Evolutionary conservation across 768 basidiomycete genomes (phyloP).

Genomic region (Pisolithus albus): DNA sequence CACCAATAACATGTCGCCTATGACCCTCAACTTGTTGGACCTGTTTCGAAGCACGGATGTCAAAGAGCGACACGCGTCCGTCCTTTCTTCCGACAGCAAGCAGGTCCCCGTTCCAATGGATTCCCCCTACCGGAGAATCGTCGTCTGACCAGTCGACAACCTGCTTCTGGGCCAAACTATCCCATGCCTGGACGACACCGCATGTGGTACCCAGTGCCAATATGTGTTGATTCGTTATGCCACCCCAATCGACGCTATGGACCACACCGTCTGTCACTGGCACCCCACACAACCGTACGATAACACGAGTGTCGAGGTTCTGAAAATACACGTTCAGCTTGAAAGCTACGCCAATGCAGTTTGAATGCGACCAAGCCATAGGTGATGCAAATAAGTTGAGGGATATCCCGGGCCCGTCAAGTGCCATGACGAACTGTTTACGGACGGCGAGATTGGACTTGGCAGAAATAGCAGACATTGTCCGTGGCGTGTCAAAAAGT

Average conservation of each 20-base stretch:
- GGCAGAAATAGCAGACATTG: slow-evolving; percentile 40
- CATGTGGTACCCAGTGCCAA: slow-evolving; percentile 47
- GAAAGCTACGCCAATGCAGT: slow-evolving; percentile 59
- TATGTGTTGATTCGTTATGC: slow-evolving; percentile 31
- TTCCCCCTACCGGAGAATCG: slow-evolving; percentile 31
- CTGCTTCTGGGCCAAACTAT: slow-evolving; percentile 30
- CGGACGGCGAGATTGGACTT: slow-evolving; percentile 49
- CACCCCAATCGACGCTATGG: slow-evolving; percentile 48
- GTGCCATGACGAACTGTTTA: slow-evolving; percentile 48
- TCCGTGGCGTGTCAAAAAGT: slow-evolving; percentile 35
- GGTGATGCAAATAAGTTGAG: slow-evolving; percentile 49
- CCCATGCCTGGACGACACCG: slow-evolving; percentile 51
- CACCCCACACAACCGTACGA: slow-evolving; percentile 44
- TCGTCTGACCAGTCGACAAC: slow-evolving; percentile 30
- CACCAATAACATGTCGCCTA: slow-evolving; percentile 30
- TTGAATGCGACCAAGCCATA: slow-evolving; percentile 53
- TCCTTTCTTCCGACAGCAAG: slow-evolving; percentile 35
- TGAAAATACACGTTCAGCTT: slow-evolving; percentile 55
- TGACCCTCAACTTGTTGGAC: slow-evolving; percentile 25
- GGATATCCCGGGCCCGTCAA: slow-evolving; percentile 62
- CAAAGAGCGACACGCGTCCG: slow-evolving; percentile 33
- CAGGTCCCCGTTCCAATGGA: slow-evolving; percentile 33
- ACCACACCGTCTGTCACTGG: slow-evolving; percentile 30
- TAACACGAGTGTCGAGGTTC: slow-evolving; percentile 48
- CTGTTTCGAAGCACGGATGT: slow-evolving; percentile 27